A percentile compares a stretch with the other conserved stretches of the same genome.
phyloP scores from a whole-genome alignment of 2,329 filamentous ascomycete genomes.

The Conoideocrella luteorostrata region DNA sequence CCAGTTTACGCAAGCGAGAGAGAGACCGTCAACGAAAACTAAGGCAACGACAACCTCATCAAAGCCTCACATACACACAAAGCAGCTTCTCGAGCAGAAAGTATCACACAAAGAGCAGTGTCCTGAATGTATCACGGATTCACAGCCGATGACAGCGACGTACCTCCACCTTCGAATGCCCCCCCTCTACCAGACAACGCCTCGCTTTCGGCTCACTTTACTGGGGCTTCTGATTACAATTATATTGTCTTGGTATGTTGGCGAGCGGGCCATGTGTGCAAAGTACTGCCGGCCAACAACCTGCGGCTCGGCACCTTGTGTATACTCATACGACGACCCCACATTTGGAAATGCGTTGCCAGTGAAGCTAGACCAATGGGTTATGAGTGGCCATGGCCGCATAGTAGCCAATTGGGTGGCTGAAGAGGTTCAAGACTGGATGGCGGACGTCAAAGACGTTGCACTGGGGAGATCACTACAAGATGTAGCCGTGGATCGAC shows the following conservation, averaged over 20 bases:
- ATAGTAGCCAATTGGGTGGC: slow-evolving; percentile 25
- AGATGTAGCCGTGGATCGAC: slow-evolving; percentile 34
- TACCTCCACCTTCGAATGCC: slow-evolving; percentile 40
- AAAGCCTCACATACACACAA: slow-evolving; percentile 9
- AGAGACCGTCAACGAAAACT: slow-evolving; percentile 11
- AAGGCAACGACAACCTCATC: neutral
- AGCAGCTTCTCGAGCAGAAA: neutral
- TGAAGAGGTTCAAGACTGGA: slow-evolving; percentile 40
- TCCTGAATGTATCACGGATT: slow-evolving; percentile 12
- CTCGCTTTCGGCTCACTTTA: slow-evolving; percentile 40
- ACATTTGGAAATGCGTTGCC: slow-evolving; percentile 55
- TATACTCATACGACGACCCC: slow-evolving; percentile 53
- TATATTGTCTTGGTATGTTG: slow-evolving; percentile 44
- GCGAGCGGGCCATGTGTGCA: slow-evolving; percentile 48
- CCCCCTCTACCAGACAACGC: slow-evolving; percentile 36
- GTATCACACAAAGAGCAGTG: slow-evolving; percentile 7
- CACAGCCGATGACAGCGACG: slow-evolving; percentile 16
- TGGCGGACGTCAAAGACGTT: slow-evolving; percentile 42
- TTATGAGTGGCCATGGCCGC: slow-evolving; percentile 45
- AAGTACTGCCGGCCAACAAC: slow-evolving; percentile 47
- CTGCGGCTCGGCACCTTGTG: slow-evolving; percentile 41
- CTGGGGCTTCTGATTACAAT: slow-evolving; percentile 40
- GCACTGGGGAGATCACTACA: slow-evolving; percentile 38
- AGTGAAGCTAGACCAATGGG: slow-evolving; percentile 57
- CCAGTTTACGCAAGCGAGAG: slow-evolving; percentile 37